These are phyloP conservation scores for Kernera saxatilis DNA, from an alignment of 345 rosid genomes.

Conservation along the genomic window DNA sequence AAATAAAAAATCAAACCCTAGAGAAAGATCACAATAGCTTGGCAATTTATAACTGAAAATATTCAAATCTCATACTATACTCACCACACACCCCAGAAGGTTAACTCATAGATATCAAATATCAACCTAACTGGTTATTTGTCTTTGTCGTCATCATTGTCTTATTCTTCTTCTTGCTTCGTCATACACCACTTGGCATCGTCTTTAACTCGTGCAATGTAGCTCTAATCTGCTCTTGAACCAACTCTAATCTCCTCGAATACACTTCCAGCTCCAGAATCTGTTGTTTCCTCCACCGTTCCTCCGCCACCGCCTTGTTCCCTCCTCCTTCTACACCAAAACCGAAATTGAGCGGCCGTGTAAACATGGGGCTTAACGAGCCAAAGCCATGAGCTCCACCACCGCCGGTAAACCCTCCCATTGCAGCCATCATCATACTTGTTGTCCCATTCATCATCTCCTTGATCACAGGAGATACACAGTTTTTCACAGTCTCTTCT, in stretches of 20 bases:
- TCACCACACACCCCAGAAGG: slow-evolving; percentile 29
- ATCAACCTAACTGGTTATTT: slow-evolving; percentile 22
- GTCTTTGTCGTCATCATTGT: not conserved
- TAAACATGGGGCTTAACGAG: slow-evolving; percentile 26
- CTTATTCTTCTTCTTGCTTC: slow-evolving; percentile 21
- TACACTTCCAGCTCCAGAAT: slow-evolving; percentile 92
- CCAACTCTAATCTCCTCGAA: slow-evolving; percentile 78
- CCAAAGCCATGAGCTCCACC: slow-evolving; percentile 35
- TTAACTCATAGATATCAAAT: slow-evolving; percentile 16
- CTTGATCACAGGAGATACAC: slow-evolving; percentile 46
- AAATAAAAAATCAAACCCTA: slow-evolving; percentile 11
- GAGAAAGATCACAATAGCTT: slow-evolving; percentile 25
- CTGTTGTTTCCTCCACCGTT: slow-evolving; percentile 94
- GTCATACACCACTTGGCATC: slow-evolving; percentile 34
- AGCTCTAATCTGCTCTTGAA: slow-evolving; percentile 83
- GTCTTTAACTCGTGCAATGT: slow-evolving; percentile 66
- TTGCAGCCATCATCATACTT: slow-evolving; percentile 35
- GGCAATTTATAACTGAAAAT: slow-evolving; percentile 5
- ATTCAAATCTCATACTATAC: slow-evolving; percentile 28
- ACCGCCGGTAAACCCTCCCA: slow-evolving; percentile 18
- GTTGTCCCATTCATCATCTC: slow-evolving; percentile 40
- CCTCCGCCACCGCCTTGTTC: slow-evolving; percentile 44
- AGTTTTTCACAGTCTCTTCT: slow-evolving; percentile 31
- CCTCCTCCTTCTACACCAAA: slow-evolving; percentile 38
- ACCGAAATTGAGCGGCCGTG: slow-evolving; percentile 13